These are phyloP conservation scores for Mucor velutinosus DNA, from an alignment of 371 early-diverging fungal genomes.

Conservation along the genomic window DNA sequence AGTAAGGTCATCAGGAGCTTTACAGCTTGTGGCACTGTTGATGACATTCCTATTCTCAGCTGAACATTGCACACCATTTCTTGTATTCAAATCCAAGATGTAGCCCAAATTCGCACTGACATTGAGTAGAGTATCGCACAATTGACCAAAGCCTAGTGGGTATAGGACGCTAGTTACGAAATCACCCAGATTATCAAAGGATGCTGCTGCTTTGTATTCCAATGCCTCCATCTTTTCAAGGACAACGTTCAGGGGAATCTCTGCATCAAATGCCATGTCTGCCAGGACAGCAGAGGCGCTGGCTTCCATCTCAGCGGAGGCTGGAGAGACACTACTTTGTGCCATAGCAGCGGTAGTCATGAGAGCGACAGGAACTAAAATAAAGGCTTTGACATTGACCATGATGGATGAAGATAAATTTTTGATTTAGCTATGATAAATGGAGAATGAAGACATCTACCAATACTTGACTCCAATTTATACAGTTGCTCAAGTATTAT, in stretches of 20 bases:
- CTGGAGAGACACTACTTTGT: background rate
- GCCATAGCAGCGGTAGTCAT: background rate
- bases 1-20: background rate
- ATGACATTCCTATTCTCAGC: background rate
- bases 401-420: background rate
- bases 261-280: background rate
- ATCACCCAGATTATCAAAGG: background rate
- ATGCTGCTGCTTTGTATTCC: background rate
- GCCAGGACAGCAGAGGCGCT: background rate
- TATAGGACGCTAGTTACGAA: background rate
- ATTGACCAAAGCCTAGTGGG: background rate
- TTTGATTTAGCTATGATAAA: background rate
- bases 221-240: background rate
- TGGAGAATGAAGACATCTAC: background rate
- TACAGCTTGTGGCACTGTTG: background rate
- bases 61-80: background rate
- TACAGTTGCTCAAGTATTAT: background rate
- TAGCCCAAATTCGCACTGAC: background rate
- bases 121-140: background rate
- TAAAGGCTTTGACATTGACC: background rate
- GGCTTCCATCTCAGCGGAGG: background rate
- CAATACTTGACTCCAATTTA: background rate
- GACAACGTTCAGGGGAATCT: background rate
- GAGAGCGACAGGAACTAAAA: background rate
- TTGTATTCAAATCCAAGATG: background rate